phyloP scores from a whole-genome alignment of 352 stramenopile genomes.

The Pythium dissotocum region DNA sequence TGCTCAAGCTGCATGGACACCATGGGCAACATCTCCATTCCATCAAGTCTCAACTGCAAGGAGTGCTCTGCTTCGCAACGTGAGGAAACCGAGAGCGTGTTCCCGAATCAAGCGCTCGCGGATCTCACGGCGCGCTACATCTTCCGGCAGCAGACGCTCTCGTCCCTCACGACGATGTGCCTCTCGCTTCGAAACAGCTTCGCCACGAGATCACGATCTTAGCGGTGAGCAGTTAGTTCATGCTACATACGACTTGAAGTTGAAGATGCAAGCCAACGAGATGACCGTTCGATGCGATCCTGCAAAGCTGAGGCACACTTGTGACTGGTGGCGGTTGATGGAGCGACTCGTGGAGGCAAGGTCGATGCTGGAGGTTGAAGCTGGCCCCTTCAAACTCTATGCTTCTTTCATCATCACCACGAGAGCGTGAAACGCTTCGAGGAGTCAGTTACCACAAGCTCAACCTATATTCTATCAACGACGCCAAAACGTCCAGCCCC shows the following conservation, averaged over 20 bases:
- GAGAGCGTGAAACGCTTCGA: neutral
- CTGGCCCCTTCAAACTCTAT: neutral
- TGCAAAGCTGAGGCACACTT: neutral
- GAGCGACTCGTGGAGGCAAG: neutral
- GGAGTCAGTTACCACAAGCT: neutral
- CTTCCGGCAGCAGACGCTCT: conserved; percentile 71
- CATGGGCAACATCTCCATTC: conserved; percentile 37
- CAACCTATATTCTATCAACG: neutral
- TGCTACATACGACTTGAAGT: neutral
- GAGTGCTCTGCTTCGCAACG: conserved; percentile 33
- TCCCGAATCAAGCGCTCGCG: conserved; percentile 65
- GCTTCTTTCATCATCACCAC: neutral
- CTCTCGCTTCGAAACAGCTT: conserved; percentile 70
- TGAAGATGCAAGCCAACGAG: neutral
- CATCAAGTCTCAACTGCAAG: conserved; percentile 58
- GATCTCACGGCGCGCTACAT: conserved; percentile 75
- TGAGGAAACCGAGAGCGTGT: conserved; percentile 50
- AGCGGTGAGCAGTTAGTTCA: neutral
- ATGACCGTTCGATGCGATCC: neutral
- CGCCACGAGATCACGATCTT: conserved; percentile 31
- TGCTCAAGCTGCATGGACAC: conserved; percentile 52
- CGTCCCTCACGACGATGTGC: conserved; percentile 64
- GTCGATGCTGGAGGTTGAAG: neutral
- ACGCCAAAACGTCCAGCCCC: neutral
- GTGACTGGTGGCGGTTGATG: neutral